A percentile compares a stretch with the other conserved stretches of the same genome.
Conservation (phyloP, 805 yeast genomes). For the Zygosaccharomyces siamensis region DNA sequence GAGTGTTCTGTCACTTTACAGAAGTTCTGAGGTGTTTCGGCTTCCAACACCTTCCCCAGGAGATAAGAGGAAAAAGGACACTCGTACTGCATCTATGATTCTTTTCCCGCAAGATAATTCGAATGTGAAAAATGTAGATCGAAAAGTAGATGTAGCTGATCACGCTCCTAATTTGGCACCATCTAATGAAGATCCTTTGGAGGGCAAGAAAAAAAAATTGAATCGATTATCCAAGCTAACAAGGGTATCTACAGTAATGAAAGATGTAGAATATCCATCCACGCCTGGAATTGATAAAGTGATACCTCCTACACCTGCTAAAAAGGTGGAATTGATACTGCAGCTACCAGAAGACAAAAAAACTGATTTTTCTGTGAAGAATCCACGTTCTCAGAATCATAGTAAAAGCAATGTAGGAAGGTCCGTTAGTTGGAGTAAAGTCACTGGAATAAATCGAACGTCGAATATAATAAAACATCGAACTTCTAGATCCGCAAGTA, state of each 20-base stretch:
- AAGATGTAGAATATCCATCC: conserved; percentile 41
- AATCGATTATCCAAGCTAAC: conserved; percentile 20
- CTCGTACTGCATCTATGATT: conserved; percentile 30
- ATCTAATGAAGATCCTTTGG: not conserved
- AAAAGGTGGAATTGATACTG: conserved; percentile 47
- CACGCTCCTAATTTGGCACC: not conserved
- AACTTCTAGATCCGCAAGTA: conserved; percentile 1
- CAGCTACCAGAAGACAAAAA: conserved; percentile 25
- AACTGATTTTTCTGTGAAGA: conserved; percentile 10
- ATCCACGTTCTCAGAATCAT: not conserved
- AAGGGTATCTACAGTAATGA: conserved; percentile 25
- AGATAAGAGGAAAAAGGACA: conserved; percentile 6
- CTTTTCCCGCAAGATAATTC: conserved; percentile 30
- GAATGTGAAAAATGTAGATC: conserved; percentile 10
- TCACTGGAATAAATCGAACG: not conserved
- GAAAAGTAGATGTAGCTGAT: conserved; percentile 5
- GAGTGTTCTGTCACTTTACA: conserved; percentile 30
- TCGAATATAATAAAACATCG: not conserved
- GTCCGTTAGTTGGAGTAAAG: not conserved
- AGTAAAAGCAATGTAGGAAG: not conserved
- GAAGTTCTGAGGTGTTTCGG: conserved; percentile 21
- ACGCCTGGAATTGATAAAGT: conserved; percentile 42
- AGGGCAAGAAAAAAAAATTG: conserved; percentile 7
- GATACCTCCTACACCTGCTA: conserved; percentile 65
- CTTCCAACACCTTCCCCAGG: conserved; percentile 12